Base-by-base conservation (phyloP, 2,329 filamentous ascomycete genomes). In the Neofusicoccum parvum region DNA sequence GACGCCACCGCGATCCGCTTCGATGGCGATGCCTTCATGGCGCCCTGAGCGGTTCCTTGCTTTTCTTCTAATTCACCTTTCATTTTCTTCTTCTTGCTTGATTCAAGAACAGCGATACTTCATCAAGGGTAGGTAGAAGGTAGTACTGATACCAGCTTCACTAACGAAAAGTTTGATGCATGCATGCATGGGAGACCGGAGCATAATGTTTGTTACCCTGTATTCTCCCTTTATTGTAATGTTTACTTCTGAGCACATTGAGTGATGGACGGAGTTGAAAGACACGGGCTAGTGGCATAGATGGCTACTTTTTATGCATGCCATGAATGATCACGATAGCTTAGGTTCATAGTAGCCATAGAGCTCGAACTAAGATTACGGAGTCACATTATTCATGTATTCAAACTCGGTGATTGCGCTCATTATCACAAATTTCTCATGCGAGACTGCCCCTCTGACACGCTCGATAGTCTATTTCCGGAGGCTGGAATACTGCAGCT, bases 11-110 rank as follows among this genome's bases (percentile, higher is more conserved):
- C 17, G 9, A 14, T 54, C 32, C 48, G 39, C 12, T 36, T 54
- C 6, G 49, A 53, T 20, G 62, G 62, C n/a, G 62, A 64, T 39
- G 62, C 45, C n/a, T 64, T 64, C 49, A 64, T 64, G 62, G 20
- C 37, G 15, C 62, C 62, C 34, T 64, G 27, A 64, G 43, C 56
- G 41, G 12, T 34, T 34, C 11, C 27, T 59, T 12, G 10, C 9
- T 48, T 60, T 41, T 27, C 15, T n/a, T 36, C 12, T 23, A 23
- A 23, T 15, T 7, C 32, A 14, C 37, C 46, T 46, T 23, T 43
- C 27, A 34, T 60, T 48, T 48, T 37, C n/a, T 43, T 39, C 56
- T 37, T 12, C 37, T 32, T 12, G 3, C 32, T 60, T 60, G 10
- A 45, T 37, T 48, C 43, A 37, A 34, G 36, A 9, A 20, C 6